phyloP scores from a whole-genome alignment of 768 basidiomycete species.

The Amyloporia xantha region DNA sequence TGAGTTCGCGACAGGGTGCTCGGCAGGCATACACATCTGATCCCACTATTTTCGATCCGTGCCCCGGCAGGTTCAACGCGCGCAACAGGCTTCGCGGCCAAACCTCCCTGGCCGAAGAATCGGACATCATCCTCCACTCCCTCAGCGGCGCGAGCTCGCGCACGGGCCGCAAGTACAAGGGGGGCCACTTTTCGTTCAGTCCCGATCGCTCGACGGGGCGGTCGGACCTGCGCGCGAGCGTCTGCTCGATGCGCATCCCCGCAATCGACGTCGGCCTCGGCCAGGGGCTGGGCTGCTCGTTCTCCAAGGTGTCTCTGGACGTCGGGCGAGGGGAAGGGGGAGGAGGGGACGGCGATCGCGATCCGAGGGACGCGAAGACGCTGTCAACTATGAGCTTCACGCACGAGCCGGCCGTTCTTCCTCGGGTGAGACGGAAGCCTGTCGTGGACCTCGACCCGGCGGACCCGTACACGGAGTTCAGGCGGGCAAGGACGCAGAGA shows the following conservation, averaged over 20 bases:
- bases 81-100: conserved; percentile 3
- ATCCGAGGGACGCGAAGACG: background rate
- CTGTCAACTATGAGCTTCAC: too few relatives aligned
- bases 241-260: background rate
- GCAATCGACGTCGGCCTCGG: background rate
- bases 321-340: background rate
- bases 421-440: background rate
- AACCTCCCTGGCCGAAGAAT: background rate
- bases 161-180: background rate
- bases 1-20: too few relatives aligned
- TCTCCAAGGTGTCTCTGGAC: background rate
- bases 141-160: background rate
- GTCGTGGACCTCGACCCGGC: background rate
- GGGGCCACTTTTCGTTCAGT: background rate
- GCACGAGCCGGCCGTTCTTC: too few relatives aligned
- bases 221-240: conserved; percentile 1
- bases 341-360: background rate
- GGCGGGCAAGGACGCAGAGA: background rate
- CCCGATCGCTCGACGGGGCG: background rate
- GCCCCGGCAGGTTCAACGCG: conserved; percentile 18
- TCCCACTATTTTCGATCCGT: too few relatives aligned
- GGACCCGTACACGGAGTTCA: background rate
- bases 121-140: background rate
- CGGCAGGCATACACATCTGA: too few relatives aligned
- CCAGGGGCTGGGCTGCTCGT: background rate